Evolutionary conservation across 352 stramenopile species (phyloP), one percentile per base, ranked within the genome.

Genomic region (Phytopythium kandeliae): DNA sequence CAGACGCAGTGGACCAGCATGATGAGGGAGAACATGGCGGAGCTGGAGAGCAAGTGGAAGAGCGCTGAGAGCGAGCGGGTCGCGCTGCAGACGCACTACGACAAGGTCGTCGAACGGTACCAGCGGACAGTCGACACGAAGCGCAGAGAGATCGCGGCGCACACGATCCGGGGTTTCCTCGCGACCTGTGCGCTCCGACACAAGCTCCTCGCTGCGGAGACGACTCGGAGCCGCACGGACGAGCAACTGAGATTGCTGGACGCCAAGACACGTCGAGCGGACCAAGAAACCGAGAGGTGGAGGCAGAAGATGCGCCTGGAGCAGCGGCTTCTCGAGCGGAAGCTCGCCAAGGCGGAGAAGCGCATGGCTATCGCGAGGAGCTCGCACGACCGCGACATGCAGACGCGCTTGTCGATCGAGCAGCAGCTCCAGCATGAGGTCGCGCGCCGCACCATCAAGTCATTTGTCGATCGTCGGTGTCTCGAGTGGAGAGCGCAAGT

Each of bases 101-200:
- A 67, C 19, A 66, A 55, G 10, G 40, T 71, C 16, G 43, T 78
- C 2, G 50, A 60, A 19, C 62, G 68, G 21, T 58, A 72, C 10
- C 60, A 77, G 10, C 55, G 60, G 26, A 30, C 58, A 8, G 41
- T 62, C 30, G 60, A 66, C 2, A 37, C 51, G 24, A 62, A 68
- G 24, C 59, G 58, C 31, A 60, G 53, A 49, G 34, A 51, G 17
- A 28, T 72, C 8, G 71, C 68, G 1, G 59, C 51, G 19, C 35
- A 75, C 34, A 78, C 75, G 50, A 65, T 82, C 26, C 43, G 64
- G 44, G 57, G 60, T 46, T 82, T 79, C 35, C 55, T 75, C n/a
- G 51, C 61, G 21, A 42, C 55, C 6, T 68, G 54, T 47, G 22
- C 48, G 43, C 48, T 82, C 22, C 58, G 65, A 21, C 58, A 51